A percentile compares a stretch with the other conserved stretches of the same genome.
Conservation (phyloP, 2,329 filamentous ascomycete species). For the Didymosphaeria variabile region DNA sequence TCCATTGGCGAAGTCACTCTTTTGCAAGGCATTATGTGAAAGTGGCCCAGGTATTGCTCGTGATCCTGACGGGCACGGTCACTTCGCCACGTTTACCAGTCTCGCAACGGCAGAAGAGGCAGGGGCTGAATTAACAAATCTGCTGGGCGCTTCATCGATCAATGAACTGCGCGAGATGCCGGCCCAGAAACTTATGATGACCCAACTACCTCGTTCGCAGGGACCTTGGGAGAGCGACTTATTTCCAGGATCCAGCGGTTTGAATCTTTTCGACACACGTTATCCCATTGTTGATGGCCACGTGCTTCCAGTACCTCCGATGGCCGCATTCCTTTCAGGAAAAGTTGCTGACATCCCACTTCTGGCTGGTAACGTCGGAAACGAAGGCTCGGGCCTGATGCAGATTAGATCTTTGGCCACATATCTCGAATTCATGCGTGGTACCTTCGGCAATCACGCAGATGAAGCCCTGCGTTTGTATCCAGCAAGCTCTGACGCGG, state of each 20-base stretch:
- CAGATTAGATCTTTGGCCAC: constrained; percentile 2
- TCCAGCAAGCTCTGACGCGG: neutral
- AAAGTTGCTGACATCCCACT: neutral
- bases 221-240: constrained; percentile 2
- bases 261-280: neutral
- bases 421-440: neutral
- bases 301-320: neutral
- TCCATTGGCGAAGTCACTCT: neutral
- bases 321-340: neutral
- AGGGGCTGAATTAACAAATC: neutral
- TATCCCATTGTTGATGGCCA: constrained; percentile 2
- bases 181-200: neutral
- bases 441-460: neutral
- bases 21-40: neutral
- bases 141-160: neutral
- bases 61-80: neutral
- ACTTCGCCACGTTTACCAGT: neutral
- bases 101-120: neutral
- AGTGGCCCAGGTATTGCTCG: constrained; percentile 1
- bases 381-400: neutral
- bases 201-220: neutral
- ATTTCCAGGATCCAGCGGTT: neutral
- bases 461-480: neutral
- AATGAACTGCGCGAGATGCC: neutral
- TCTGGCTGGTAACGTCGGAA: neutral